A percentile compares a stretch with the other conserved stretches of the same genome.
Conservation (phyloP, 139 green algal species). For the Micromonas pusilla region DNA sequence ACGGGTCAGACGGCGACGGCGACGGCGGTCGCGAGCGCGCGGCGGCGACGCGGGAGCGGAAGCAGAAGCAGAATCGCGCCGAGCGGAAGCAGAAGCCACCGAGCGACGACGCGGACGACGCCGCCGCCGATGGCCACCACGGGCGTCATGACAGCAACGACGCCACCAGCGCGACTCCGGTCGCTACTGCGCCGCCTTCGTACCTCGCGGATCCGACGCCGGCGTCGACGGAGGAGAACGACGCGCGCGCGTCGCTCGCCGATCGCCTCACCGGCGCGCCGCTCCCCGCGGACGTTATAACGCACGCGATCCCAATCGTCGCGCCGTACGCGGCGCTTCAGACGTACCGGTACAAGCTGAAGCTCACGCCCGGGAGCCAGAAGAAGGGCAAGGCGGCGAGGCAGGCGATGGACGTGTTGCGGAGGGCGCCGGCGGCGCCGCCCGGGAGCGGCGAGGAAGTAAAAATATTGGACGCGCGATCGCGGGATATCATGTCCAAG, state of each 20-base stretch:
- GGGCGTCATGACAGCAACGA: not conserved
- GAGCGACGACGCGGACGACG: not conserved
- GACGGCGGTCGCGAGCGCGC: not conserved
- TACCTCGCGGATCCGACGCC: conserved; percentile 9
- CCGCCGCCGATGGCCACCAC: not conserved
- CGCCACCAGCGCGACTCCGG: too few relatives aligned
- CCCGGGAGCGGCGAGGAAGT: not conserved
- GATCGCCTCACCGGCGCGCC: conserved; percentile 72
- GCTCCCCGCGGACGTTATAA: conserved; percentile 66
- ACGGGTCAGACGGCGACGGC: conserved; percentile 29
- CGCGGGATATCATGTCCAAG: not conserved
- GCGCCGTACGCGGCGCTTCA: conserved; percentile 63
- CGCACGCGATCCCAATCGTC: conserved; percentile 82
- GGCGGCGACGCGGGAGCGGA: not conserved
- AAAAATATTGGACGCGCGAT: not conserved
- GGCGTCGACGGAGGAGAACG: conserved; percentile 36
- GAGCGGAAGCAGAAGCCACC: not conserved
- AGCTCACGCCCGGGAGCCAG: conserved; percentile 67
- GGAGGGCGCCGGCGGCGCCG: not conserved
- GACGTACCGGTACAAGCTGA: conserved; percentile 83
- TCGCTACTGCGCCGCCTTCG: too few relatives aligned
- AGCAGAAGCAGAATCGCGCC: not conserved
- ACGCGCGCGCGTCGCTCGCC: conserved; percentile 31
- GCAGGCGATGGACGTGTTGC: not conserved
- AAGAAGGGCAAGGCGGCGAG: conserved; percentile 82